Percentiles rank a stretch among this genome's conserved stretches.
These are phyloP conservation scores for Mucor circinelloides DNA, from an alignment of 371 early-diverging fungal species.

Conservation along the genomic window DNA sequence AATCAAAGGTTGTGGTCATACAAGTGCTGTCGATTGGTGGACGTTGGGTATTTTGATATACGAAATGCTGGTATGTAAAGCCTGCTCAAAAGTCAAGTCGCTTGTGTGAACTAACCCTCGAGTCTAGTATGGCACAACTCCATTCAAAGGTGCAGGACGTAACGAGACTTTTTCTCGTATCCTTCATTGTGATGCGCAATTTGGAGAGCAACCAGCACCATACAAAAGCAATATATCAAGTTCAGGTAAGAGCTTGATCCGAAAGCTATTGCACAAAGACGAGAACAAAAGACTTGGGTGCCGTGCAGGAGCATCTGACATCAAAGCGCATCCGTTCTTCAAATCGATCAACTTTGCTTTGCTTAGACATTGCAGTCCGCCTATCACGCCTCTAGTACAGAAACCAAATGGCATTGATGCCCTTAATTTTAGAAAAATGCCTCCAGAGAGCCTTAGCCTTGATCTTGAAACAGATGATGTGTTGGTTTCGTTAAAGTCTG, in stretches of 20 bases:
- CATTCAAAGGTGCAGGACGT: constrained; percentile 88
- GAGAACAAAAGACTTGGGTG: constrained; percentile 83
- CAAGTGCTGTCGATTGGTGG: constrained; percentile 98
- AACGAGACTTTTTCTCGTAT: constrained; percentile 86
- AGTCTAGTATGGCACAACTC: constrained; percentile 77
- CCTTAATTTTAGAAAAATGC: constrained; percentile 65
- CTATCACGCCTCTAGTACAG: constrained; percentile 77
- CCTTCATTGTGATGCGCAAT: constrained; percentile 74
- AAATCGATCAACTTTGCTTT: constrained; percentile 89
- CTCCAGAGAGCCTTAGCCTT: constrained; percentile 18
- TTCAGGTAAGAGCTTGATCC: constrained; percentile 70
- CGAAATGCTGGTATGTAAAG: constrained; percentile 84
- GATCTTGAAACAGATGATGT: constrained; percentile 32
- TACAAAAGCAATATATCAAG: constrained; percentile 36
- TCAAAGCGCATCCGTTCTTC: constrained; percentile 92
- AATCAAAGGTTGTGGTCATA: constrained; percentile 91
- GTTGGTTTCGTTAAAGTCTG: constrained; percentile 19
- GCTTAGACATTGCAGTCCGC: constrained; percentile 80
- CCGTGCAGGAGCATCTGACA: constrained; percentile 89
- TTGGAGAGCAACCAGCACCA: constrained; percentile 60
- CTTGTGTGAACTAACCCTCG: neutral
- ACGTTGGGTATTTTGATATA: constrained; percentile 97
- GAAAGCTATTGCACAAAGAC: constrained; percentile 82
- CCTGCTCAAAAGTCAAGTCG: neutral
- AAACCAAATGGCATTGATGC: constrained; percentile 62